Percentiles rank a stretch among this genome's conserved stretches.
Evolutionary conservation across 768 basidiomycete species (phyloP).

Genomic region (Suillus fuscotomentosus): DNA sequence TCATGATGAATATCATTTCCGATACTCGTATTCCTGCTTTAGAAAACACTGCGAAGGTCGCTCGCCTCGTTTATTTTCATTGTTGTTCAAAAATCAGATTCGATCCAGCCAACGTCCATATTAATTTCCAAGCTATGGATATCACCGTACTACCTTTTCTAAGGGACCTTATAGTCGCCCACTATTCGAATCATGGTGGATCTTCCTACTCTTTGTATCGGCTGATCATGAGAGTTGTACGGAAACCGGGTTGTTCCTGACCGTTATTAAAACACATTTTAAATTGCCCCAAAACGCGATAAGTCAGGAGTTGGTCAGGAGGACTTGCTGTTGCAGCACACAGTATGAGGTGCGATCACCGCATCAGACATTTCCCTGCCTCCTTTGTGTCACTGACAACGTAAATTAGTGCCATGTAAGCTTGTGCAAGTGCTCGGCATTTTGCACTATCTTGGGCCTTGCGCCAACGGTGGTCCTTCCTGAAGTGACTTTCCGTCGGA

Average conservation of each 20-base stretch:
- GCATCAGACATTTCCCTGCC: background rate
- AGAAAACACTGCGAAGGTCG: too few relatives aligned
- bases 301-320: background rate
- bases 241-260: background rate
- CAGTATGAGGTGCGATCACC: background rate
- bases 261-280: background rate
- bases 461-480: background rate
- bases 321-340: background rate
- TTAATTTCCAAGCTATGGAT: background rate
- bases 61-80: too few relatives aligned
- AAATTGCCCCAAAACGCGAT: background rate
- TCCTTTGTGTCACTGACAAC: background rate
- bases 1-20: too few relatives aligned
- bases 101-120: background rate
- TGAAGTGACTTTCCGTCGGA: background rate
- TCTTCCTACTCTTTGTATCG: background rate
- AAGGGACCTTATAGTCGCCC: background rate
- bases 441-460: background rate
- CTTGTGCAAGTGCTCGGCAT: background rate
- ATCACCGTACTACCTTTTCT: too few relatives aligned
- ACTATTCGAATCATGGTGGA: background rate
- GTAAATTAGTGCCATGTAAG: background rate
- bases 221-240: background rate
- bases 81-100: too few relatives aligned
- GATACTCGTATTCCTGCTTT: too few relatives aligned